Evolutionary conservation across 2,329 filamentous ascomycete genomes (phyloP).

Genomic region (Chaetomiaceae sp.): DNA sequence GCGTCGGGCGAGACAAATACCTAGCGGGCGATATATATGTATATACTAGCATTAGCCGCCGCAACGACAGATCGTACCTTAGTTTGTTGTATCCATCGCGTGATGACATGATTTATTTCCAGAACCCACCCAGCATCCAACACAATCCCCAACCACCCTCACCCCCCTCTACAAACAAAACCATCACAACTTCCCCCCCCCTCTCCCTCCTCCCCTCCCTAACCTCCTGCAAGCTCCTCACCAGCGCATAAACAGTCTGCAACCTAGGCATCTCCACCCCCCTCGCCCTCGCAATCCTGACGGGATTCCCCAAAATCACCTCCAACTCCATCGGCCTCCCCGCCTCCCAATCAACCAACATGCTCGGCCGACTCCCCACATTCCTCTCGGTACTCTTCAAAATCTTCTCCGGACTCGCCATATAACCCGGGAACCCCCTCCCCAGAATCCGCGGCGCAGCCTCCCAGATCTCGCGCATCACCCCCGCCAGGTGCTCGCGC

Average conservation of each 20-base stretch:
- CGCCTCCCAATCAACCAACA: conserved; percentile 66
- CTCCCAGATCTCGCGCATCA: conserved; percentile 66
- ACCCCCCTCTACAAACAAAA: too few species aligned
- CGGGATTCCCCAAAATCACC: conserved; percentile 67
- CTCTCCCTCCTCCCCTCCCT: conserved; percentile 35
- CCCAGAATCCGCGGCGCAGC: conserved; percentile 61
- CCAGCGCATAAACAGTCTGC: conserved; percentile 62
- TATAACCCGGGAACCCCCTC: conserved; percentile 50
- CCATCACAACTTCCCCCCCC: conserved; percentile 36
- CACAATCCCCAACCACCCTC: neutral
- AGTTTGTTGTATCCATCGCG: too few species aligned
- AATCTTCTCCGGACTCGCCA: conserved; percentile 60
- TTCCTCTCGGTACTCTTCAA: conserved; percentile 60
- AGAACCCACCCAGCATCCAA: neutral
- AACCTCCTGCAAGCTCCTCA: conserved; percentile 56
- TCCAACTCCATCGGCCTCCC: conserved; percentile 64
- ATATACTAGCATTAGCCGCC: too few species aligned
- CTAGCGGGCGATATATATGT: too few species aligned
- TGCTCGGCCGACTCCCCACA: conserved; percentile 58
- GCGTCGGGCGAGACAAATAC: too few species aligned
- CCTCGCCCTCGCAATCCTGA: conserved; percentile 56
- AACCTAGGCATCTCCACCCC: conserved; percentile 62
- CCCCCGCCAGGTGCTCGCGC: conserved; percentile 53
- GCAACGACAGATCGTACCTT: too few species aligned
- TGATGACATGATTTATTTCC: too few species aligned